Percentiles rank a stretch among this genome's conserved stretches.
Evolutionary conservation across 2,329 filamentous ascomycete genomes (phyloP).

Genomic region (Ascochyta koolunga): DNA sequence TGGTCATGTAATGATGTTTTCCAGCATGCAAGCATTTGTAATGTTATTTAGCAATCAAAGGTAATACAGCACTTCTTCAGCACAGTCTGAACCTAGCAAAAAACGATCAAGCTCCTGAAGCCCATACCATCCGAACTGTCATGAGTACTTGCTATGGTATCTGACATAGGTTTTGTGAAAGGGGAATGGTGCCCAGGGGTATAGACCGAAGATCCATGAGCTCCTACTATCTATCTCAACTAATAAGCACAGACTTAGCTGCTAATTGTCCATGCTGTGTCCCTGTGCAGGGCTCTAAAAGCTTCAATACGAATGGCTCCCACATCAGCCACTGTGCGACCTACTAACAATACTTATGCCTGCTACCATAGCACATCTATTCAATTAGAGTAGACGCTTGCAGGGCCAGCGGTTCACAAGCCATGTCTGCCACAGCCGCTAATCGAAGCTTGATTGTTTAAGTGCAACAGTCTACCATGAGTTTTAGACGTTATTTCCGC

Average conservation of each 20-base stretch:
- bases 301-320: too few relatives aligned
- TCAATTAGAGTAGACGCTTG: background rate
- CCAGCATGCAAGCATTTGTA: background rate
- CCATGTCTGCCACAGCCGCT: slow-evolving; percentile 24
- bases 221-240: too few relatives aligned
- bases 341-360: too few relatives aligned
- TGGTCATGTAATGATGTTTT: slow-evolving; percentile 32
- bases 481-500: slow-evolving; percentile 1
- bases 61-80: background rate
- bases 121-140: background rate
- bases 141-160: background rate
- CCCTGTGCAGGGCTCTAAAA: too few relatives aligned
- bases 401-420: background rate
- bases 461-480: background rate
- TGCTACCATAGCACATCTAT: background rate
- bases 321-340: too few relatives aligned
- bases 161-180: too few relatives aligned
- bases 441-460: slow-evolving; percentile 28
- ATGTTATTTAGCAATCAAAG: background rate
- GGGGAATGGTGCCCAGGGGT: too few relatives aligned
- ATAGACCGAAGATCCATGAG: too few relatives aligned
- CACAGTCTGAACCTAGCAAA: background rate
- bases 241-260: too few relatives aligned
- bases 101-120: background rate
- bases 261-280: too few relatives aligned